Base-by-base conservation (phyloP, 441 rosid species). In the Caryocar brasiliense region DNA sequence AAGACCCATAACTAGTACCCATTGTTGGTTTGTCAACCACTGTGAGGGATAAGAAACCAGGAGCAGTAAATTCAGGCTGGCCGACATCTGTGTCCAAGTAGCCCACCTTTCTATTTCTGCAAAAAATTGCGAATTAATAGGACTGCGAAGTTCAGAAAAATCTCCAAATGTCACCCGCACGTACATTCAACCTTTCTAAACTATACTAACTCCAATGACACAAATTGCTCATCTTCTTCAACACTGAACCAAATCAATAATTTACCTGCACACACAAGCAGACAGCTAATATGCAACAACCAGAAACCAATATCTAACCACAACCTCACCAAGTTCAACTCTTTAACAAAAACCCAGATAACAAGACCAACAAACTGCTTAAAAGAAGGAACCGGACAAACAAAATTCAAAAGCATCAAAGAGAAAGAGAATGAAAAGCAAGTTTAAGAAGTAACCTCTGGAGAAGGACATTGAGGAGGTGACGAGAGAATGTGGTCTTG, bases 21-120 rank as follows among this genome's bases (percentile, higher is more conserved):
- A 72, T 65, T 44, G 79, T 76, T 36, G 60, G 59, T 65, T 74
- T 62, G 56, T 85, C 89, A n/a, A 85, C 76, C 35, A 80, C 63
- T 10, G 87, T 80, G 56, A 92, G 78, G 58, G 98, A 92, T 20
- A 88, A 68, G 47, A 88, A 77, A 37, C 97, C 98, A 54, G 95
- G 92, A 53, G 88, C 53, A 37, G 97, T 80, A 52, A 87, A 88
- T 64, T 92, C 97, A 37, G 98, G 81, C 72, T 92, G 97, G 47
- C 98, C 98, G 58, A 83, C 94, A 72, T 92, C 98, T 0, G 84
- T 77, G 65, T 92, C 97, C 85, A 88, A 80, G 64, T 78, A 92
- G 35, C 81, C 91, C 18, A 83, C 94, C 61, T 67, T 85, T 56
- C 61, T 75, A 62, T 80, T 83, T 63, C 98, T 88, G 81, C 62